A percentile compares a stretch with the other conserved stretches of the same genome.
These are phyloP conservation scores for Nowakowskiella sp. DNA, from an alignment of 192 early-diverging fungal species.

Conservation along the genomic window DNA sequence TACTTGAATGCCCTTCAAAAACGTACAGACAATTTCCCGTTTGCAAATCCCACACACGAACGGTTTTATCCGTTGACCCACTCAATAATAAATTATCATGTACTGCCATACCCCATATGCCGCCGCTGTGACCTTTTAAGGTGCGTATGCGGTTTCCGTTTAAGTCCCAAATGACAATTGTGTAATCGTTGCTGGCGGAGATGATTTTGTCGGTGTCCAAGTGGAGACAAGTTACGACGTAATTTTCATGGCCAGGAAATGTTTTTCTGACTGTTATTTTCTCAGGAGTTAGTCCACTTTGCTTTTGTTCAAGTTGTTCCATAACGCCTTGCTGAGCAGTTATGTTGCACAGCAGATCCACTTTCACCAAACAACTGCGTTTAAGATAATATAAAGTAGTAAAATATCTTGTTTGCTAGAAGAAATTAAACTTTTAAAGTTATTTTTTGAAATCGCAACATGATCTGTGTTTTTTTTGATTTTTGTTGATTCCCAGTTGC, in stretches of 20 bases:
- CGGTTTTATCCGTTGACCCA: conserved; percentile 90
- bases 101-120: conserved; percentile 96
- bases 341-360: no score
- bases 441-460: no score
- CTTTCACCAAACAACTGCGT: no score
- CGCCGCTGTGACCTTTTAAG: conserved; percentile 79
- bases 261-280: no score
- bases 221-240: conserved; percentile 92
- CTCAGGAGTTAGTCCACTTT: no score
- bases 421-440: no score
- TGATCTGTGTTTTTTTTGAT: no score
- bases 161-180: conserved; percentile 89
- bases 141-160: conserved; percentile 68
- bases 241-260: conserved; percentile 72
- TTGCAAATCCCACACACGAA: conserved; percentile 95
- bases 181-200: conserved; percentile 83
- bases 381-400: no score
- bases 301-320: no score
- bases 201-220: conserved; percentile 94
- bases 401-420: no score
- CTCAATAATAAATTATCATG: conserved; percentile 81
- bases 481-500: no score
- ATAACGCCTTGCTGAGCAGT: no score
- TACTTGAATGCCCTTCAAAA: conserved; percentile 89
- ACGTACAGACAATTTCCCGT: conserved; percentile 82